phyloP scores from a whole-genome alignment of 2,329 filamentous ascomycete genomes.

The Talaromyces sp. region DNA sequence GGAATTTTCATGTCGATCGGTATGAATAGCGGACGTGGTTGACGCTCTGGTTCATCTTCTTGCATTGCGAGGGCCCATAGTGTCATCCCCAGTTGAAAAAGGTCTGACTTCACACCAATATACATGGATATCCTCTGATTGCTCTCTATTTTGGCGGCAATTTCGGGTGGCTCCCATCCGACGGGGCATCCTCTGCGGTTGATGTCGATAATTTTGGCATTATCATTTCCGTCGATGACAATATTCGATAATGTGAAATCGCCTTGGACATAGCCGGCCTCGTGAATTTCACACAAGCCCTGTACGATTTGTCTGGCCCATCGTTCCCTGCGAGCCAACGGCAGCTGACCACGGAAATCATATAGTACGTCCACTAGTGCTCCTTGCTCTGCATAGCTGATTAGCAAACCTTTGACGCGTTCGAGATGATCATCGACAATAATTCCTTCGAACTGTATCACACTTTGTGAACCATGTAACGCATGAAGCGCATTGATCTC shows the following conservation, averaged over 20 bases:
- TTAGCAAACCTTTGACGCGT: conserved; percentile 80
- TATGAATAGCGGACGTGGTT: conserved; percentile 64
- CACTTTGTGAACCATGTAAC: conserved; percentile 67
- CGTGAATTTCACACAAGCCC: conserved; percentile 88
- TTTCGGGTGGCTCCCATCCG: conserved; percentile 95
- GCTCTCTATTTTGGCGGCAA: conserved; percentile 77
- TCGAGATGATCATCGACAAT: conserved; percentile 75
- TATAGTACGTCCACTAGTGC: conserved; percentile 89
- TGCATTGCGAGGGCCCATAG: conserved; percentile 86
- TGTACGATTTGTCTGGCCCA: conserved; percentile 92
- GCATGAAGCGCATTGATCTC: conserved; percentile 92
- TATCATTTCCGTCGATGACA: conserved; percentile 76
- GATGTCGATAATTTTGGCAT: conserved; percentile 98
- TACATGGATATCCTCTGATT: conserved; percentile 93
- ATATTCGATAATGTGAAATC: conserved; percentile 98
- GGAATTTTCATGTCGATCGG: conserved; percentile 58
- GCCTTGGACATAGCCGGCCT: conserved; percentile 93
- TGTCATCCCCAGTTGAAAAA: conserved; percentile 96
- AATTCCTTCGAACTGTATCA: conserved; percentile 83
- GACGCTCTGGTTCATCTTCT: conserved; percentile 83
- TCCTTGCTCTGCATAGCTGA: conserved; percentile 81
- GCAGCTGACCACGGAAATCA: conserved; percentile 62
- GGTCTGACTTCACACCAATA: conserved; percentile 94
- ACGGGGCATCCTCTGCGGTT: conserved; percentile 95
- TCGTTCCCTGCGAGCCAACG: conserved; percentile 71